Evolutionary conservation across 176 grass and related monocot genomes (phyloP), one percentile per base, ranked within the genome.

Genomic region (Triticum timopheevii): DNA sequence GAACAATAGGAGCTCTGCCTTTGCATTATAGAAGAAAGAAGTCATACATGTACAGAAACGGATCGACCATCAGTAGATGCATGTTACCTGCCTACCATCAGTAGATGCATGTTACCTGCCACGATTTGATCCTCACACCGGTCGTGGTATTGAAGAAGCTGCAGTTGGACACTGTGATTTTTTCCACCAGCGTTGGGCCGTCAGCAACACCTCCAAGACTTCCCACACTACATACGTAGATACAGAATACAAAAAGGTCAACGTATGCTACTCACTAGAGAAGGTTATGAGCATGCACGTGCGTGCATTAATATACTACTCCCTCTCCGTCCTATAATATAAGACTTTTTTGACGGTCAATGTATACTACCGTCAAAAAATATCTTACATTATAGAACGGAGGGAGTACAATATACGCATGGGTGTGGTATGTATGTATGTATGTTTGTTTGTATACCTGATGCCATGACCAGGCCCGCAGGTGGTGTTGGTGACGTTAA

Each of bases 381-480:
- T 0, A 7, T 36, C 35, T 36, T 36, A 36, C 6, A 36, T 36
- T 36, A 36, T 36, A 1, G 6, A 1, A 36, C 35, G 35, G 35
- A 36, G 35, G 35, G 0, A 30, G 28, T 30, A 30, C 28, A 30
- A 2, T 30, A 30, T 30, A 30, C 28, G 28, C 28, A 30, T 30
- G 28, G 28, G 28, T 30, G 28, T 30, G 28, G 13, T 16, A 50
- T 50, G 47, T 50, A 50, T 44, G 40, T 44, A 44, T 3, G 40
- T 44, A 12, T 64, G 23, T 30, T 20, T 19, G 40, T 83, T 28
- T 22, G 22, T 58, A 58, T 83, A 97, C 95, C 90, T 93, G 90
- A 97, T 86, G 35, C 95, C 92, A 58, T 97, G 95, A 28, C 95
- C 95, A 13, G 95, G 95, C 22, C 95, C 95, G 22, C 92, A 97